phyloP scores from a whole-genome alignment of 805 yeast species.

The Isabelozyma rhagii region DNA sequence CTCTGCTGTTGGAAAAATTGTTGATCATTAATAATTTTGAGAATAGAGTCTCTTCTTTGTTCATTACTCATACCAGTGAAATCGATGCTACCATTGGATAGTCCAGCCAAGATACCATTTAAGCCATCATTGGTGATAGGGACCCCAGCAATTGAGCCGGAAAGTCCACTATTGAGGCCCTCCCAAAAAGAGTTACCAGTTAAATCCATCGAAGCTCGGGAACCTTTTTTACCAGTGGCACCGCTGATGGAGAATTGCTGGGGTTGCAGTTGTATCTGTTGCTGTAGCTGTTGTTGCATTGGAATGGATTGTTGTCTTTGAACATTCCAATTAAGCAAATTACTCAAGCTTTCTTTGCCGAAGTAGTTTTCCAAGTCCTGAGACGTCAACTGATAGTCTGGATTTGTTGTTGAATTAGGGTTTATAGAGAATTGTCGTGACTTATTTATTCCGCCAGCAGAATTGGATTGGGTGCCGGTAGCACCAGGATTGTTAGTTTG shows the following conservation, averaged over 20 bases:
- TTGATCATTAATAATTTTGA: conserved; percentile 35
- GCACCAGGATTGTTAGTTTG: not conserved
- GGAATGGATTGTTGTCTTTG: conserved; percentile 8
- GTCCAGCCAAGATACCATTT: conserved; percentile 30
- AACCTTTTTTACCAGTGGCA: not conserved
- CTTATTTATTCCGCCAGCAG: conserved; percentile 8
- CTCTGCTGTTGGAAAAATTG: conserved; percentile 12
- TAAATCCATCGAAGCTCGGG: conserved; percentile 24
- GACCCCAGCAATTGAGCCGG: conserved; percentile 26
- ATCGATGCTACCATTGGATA: conserved; percentile 36
- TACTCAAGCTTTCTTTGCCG: conserved; percentile 31
- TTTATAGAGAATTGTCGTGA: conserved; percentile 17
- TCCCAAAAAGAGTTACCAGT: conserved; percentile 21
- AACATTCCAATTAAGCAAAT: conserved; percentile 24
- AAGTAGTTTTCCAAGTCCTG: conserved; percentile 33
- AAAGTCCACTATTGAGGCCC: conserved; percentile 14
- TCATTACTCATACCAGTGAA: conserved; percentile 36
- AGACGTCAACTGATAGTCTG: conserved; percentile 17
- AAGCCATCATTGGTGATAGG: conserved; percentile 25
- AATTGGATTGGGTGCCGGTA: conserved; percentile 3
- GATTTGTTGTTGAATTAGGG: conserved; percentile 6
- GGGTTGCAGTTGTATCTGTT: not conserved
- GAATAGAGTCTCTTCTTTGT: conserved; percentile 38
- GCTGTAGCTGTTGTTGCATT: conserved; percentile 5
- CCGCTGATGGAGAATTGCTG: not conserved